A percentile compares a stretch with the other conserved stretches of the same genome.
phyloP scores from a whole-genome alignment of 2,329 filamentous ascomycete genomes.

The Pseudogymnoascus sp. region DNA sequence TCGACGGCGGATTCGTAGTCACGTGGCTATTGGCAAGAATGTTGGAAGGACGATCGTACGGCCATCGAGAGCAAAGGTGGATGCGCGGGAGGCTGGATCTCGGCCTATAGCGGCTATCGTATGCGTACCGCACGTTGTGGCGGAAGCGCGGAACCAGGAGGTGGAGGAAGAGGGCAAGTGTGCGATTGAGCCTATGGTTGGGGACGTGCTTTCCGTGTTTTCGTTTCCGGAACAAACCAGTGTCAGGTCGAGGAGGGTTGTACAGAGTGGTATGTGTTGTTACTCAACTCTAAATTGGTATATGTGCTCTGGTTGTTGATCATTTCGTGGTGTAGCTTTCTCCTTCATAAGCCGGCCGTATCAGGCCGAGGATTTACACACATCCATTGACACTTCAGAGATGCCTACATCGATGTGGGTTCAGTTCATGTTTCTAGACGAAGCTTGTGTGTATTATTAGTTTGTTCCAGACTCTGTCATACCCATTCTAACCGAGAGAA shows the following conservation, averaged over 20 bases:
- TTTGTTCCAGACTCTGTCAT: background rate
- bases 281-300: background rate
- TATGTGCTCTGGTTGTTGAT: background rate
- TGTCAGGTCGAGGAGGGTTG: conserved; percentile 10
- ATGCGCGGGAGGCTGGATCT: background rate
- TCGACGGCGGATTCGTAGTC: conserved; percentile 16
- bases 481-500: background rate
- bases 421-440: conserved; percentile 23
- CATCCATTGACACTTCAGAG: conserved; percentile 9
- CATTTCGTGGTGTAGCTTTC: conserved; percentile 10
- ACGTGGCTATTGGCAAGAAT: conserved; percentile 19
- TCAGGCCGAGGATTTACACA: conserved; percentile 8
- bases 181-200: conserved; percentile 12
- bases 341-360: conserved; percentile 12
- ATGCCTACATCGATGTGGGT: conserved; percentile 19
- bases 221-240: conserved; percentile 10
- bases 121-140: background rate
- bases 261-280: conserved; percentile 10
- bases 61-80: conserved; percentile 7
- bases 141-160: background rate
- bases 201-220: conserved; percentile 14
- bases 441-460: conserved; percentile 24
- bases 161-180: background rate
- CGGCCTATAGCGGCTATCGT: background rate
- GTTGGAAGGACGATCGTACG: conserved; percentile 10